Evolutionary conservation across 78 protist species (phyloP).

Genomic region (Anaeramoeba ignava): DNA sequence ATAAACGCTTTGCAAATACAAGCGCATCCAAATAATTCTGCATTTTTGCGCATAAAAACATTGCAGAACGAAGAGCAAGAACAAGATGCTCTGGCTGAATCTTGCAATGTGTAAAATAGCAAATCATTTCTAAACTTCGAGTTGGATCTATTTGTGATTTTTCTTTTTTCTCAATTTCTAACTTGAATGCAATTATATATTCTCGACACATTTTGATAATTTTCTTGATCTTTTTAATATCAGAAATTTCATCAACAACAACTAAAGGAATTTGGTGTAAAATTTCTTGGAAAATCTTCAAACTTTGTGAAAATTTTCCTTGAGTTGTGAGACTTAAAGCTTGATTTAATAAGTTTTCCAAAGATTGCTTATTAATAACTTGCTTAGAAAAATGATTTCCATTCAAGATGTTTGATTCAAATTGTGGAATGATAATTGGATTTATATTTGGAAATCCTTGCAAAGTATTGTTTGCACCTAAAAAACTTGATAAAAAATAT

Average conservation of each 20-base stretch:
- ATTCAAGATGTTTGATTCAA: neutral
- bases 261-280: neutral
- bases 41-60: neutral
- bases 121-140: neutral
- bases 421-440: neutral
- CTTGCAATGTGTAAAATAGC: neutral
- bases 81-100: neutral
- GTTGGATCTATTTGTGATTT: slow-evolving; percentile 1
- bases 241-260: neutral
- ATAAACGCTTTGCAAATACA: neutral
- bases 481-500: neutral
- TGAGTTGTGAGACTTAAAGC: neutral
- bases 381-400: neutral
- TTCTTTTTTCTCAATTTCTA: neutral
- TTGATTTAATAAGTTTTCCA: neutral
- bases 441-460: neutral
- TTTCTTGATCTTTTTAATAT: neutral
- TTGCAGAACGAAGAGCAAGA: neutral
- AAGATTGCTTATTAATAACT: neutral
- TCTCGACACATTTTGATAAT: neutral
- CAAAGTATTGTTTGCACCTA: neutral
- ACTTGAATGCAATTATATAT: neutral
- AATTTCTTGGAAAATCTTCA: neutral
- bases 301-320: neutral
- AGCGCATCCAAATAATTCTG: neutral